Percentiles rank a stretch among this genome's conserved stretches.
phyloP scores from a whole-genome alignment of 805 yeast genomes.

The Cyberlindnera maclurae region DNA sequence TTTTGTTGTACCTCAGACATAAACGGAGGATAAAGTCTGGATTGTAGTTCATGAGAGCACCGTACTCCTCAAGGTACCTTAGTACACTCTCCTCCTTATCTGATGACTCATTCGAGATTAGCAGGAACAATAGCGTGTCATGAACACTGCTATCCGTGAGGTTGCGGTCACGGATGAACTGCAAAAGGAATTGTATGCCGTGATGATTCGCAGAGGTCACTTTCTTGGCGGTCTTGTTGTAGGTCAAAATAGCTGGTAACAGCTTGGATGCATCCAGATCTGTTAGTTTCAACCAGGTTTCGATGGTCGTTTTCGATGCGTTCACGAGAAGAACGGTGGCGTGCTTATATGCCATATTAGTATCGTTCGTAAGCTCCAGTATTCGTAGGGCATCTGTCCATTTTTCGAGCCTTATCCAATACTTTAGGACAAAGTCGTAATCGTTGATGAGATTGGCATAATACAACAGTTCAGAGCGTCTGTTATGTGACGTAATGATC shows the following conservation, averaged over 20 bases:
- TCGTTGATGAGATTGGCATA: conserved; percentile 68
- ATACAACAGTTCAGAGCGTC: conserved; percentile 52
- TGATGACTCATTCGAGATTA: conserved; percentile 35
- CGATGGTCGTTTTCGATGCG: conserved; percentile 62
- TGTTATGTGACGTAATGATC: conserved; percentile 59
- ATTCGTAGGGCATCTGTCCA: conserved; percentile 70
- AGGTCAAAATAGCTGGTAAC: conserved; percentile 69
- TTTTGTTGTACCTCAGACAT: conserved; percentile 52
- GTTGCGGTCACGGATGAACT: conserved; percentile 40
- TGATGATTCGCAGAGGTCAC: conserved; percentile 46
- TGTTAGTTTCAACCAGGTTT: conserved; percentile 63
- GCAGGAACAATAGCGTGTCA: conserved; percentile 62
- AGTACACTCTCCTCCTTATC: conserved; percentile 35
- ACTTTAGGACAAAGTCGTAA: conserved; percentile 57
- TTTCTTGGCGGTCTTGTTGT: conserved; percentile 42
- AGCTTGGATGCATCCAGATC: conserved; percentile 54
- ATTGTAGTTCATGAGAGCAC: conserved; percentile 44
- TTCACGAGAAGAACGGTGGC: conserved; percentile 65
- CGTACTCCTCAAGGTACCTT: conserved; percentile 40
- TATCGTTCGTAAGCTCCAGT: conserved; percentile 40
- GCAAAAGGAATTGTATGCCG: conserved; percentile 57
- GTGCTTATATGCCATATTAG: conserved; percentile 50
- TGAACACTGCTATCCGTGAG: conserved; percentile 46
- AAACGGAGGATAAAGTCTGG: conserved; percentile 68
- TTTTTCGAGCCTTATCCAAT: conserved; percentile 59